Percentiles rank a stretch among this genome's conserved stretches.
Evolutionary conservation across 1,284 basidiomycete species (phyloP).

Genomic region (Naganishia cerealis): DNA sequence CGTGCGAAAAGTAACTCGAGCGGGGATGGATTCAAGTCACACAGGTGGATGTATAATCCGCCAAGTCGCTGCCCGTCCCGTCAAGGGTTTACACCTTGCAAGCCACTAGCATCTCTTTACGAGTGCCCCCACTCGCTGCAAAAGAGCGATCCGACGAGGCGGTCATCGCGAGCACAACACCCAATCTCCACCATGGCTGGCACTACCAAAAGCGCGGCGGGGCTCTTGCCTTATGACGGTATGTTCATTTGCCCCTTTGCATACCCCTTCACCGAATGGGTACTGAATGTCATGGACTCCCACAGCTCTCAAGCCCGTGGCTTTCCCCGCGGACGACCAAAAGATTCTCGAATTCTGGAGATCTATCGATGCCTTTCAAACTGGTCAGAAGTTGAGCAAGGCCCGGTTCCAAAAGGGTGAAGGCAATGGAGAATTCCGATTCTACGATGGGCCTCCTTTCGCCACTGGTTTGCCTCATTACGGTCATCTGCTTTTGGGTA

Average conservation of each 20-base stretch:
- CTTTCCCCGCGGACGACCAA: conserved; percentile 88
- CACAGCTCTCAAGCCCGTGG: conserved; percentile 61
- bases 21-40: neutral
- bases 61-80: neutral
- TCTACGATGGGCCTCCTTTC: conserved; percentile 98
- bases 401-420: conserved; percentile 62
- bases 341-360: conserved; percentile 90
- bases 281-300: neutral
- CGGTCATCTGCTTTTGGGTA: conserved; percentile 77
- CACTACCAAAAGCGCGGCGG: conserved; percentile 11
- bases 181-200: neutral
- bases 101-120: conserved; percentile 5
- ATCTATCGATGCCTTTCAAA: conserved; percentile 96
- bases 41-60: neutral
- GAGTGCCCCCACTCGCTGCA: neutral
- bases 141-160: neutral
- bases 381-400: conserved; percentile 86
- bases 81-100: conserved; percentile 6
- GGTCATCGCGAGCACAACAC: neutral
- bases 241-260: conserved; percentile 4
- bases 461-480: conserved; percentile 97
- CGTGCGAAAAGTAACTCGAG: conserved; percentile 9
- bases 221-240: conserved; percentile 29
- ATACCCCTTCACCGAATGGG: neutral
- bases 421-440: conserved; percentile 66